Evolutionary conservation across 2,329 filamentous ascomycete species (phyloP), one percentile per base, ranked within the genome.

Genomic region (Mariannaea sp.): DNA sequence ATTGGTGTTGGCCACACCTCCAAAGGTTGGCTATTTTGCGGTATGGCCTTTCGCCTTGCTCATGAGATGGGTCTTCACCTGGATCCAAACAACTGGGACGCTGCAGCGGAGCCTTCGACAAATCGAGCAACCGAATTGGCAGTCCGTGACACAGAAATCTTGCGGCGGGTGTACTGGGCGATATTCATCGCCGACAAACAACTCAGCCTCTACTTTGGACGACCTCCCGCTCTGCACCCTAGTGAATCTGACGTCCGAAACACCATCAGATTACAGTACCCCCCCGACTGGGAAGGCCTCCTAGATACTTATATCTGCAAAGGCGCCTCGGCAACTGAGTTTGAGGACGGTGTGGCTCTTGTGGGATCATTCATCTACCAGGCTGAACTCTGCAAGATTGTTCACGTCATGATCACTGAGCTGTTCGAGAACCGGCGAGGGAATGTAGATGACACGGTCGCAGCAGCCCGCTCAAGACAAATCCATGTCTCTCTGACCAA

Each of bases 11-110:
- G 77, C 0, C 72, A 73, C n/a, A 66, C 72, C 2, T 79, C 77
- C 14, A 80, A 78, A 47, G 77, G 78, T 10, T 80, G 78, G 78
- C 65, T 80, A 2, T 79, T 77, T 46, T 79, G 76, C 22, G 77
- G 77, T 40, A 80, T 80, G 77, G 77, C 77, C 7, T 80, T 79
- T 56, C 73, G 78, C 4, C 68, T 80, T 12, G 74, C 77, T 0
- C 77, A 80, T 44, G 78, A 79, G 57, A 80, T 80, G 78, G 78
- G 78, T 1, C 68, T 80, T 13, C 78, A 80, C 57, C 70, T 80
- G 1, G 78, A 80, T 43, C 78, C 78, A 1, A 77, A 70, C 44
- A 80, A 80, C 57, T 80, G 77, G 78, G 71, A 74, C 38, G 68
- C 70, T 17, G 68, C 71, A 7, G 66, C 67, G 5, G 74, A 77